Evolutionary conservation across 352 stramenopile genomes (phyloP).

Genomic region (Phytopythium litorale): DNA sequence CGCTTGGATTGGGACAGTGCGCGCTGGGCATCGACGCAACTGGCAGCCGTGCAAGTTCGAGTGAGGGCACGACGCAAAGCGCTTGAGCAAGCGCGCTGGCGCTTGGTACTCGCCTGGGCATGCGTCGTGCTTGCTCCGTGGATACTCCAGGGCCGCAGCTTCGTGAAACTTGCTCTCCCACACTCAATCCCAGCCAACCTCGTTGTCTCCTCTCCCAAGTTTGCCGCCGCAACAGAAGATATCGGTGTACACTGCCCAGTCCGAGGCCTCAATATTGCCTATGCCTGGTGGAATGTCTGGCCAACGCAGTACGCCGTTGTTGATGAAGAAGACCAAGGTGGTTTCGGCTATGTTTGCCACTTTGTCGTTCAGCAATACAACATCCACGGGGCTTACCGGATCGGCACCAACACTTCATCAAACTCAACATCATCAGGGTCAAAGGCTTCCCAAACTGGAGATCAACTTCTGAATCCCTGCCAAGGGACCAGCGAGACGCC

Average conservation of each 20-base stretch:
- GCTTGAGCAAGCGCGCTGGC: background rate
- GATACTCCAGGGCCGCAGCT: constrained; percentile 30
- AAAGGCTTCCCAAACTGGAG: background rate
- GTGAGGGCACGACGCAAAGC: background rate
- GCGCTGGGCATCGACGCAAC: background rate
- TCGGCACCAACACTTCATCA: background rate
- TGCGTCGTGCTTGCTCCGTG: constrained; percentile 13
- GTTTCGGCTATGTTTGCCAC: constrained; percentile 13
- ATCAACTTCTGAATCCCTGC: background rate
- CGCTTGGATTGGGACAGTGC: background rate
- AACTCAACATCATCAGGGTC: background rate
- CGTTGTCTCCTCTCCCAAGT: background rate
- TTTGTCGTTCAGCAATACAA: constrained; percentile 19
- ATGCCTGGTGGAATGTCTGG: constrained; percentile 29
- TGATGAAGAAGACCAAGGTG: background rate
- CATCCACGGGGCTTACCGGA: constrained; percentile 1
- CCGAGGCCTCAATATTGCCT: constrained; percentile 21
- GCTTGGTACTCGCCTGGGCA: background rate
- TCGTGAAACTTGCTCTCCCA: constrained; percentile 19
- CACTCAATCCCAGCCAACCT: constrained; percentile 22
- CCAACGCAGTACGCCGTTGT: constrained; percentile 13
- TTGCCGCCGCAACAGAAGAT: constrained; percentile 4
- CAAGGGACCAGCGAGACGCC: background rate
- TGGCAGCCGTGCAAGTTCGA: background rate
- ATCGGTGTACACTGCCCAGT: constrained; percentile 17